Conservation (phyloP, 2,329 filamentous ascomycete genomes). For the Penicillium sp. region DNA sequence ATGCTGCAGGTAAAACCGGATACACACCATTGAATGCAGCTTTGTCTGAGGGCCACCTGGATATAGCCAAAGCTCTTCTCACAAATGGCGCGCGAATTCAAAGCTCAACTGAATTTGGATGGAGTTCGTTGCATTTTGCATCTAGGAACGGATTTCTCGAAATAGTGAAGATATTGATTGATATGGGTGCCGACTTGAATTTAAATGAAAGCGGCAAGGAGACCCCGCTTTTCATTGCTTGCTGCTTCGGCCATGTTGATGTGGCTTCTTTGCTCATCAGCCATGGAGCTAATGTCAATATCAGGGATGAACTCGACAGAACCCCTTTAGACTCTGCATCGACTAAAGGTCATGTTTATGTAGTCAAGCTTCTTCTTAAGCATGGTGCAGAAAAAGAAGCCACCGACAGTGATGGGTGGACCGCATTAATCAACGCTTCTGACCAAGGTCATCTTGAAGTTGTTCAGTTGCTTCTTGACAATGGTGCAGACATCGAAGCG, state of each 20-base stretch:
- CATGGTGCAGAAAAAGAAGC: not conserved
- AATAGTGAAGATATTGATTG: too few species aligned
- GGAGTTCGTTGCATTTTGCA: not conserved
- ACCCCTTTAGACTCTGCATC: too few species aligned
- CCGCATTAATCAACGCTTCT: not conserved
- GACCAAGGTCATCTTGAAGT: not conserved
- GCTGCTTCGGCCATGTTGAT: too few species aligned
- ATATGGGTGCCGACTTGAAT: too few species aligned
- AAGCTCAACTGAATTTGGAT: not conserved
- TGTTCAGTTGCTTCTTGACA: not conserved
- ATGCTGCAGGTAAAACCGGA: not conserved
- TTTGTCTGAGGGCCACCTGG: not conserved
- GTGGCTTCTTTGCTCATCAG: too few species aligned
- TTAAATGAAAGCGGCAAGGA: accelerated
- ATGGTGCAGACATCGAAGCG: not conserved
- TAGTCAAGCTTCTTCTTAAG: not conserved
- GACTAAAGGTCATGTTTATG: not conserved
- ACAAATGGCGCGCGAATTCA: not conserved
- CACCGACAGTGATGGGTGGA: accelerated
- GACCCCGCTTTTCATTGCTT: too few species aligned
- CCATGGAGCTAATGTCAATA: too few species aligned
- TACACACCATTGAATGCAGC: not conserved
- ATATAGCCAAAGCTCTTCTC: not conserved
- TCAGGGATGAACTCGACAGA: too few species aligned
- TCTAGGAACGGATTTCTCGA: too few species aligned